These are phyloP conservation scores for Gnetum montanum DNA, from an alignment of 75 land plant genomes.

Conservation along the genomic window DNA sequence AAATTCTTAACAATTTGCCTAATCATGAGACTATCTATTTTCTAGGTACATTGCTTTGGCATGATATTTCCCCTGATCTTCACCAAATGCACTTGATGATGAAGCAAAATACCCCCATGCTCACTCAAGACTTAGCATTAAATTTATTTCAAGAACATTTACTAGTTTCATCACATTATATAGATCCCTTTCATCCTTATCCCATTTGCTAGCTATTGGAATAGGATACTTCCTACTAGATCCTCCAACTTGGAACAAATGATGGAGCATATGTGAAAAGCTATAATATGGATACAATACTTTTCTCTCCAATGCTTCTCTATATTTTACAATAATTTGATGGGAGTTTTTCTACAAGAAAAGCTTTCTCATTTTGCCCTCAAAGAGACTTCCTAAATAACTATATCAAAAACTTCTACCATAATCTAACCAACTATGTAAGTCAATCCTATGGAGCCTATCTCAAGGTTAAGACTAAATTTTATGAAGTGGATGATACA, in stretches of 20 bases:
- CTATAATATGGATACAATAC: background rate
- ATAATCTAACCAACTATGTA: background rate
- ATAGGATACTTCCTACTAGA: background rate
- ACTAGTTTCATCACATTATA: background rate
- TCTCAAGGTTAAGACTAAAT: background rate
- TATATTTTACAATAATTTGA: background rate
- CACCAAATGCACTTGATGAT: background rate
- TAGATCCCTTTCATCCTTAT: background rate
- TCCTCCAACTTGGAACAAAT: conserved; percentile 1
- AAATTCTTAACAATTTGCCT: background rate
- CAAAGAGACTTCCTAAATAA: background rate
- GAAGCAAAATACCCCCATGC: background rate
- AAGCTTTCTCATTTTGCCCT: too few relatives aligned
- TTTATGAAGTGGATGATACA: background rate
- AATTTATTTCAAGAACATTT: background rate
- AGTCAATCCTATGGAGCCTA: background rate
- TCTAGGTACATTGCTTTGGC: background rate
- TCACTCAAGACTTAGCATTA: background rate
- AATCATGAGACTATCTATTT: background rate
- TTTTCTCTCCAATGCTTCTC: background rate
- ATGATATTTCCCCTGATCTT: background rate
- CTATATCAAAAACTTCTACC: background rate
- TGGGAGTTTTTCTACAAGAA: too few relatives aligned
- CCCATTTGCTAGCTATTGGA: background rate
- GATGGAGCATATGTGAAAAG: background rate